phyloP scores from a whole-genome alignment of 192 early-diverging fungal genomes.

The Entophlyctis helioformis region DNA sequence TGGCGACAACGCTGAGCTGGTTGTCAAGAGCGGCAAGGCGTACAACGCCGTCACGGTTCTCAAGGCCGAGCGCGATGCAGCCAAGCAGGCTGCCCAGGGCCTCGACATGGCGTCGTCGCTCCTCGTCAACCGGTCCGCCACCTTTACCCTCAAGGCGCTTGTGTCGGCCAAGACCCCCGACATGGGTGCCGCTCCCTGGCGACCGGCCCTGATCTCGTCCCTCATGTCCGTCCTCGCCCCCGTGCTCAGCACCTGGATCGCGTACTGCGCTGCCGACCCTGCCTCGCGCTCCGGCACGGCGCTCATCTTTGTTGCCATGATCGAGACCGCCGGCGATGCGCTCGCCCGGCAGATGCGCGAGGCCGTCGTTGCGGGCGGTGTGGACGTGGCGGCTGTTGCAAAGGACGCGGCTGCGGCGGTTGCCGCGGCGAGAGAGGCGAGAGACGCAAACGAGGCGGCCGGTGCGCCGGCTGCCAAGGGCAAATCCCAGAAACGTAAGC shows the following conservation, averaged over 20 bases:
- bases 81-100: conserved; percentile 22
- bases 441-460: not conserved
- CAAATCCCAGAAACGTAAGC: too few relatives aligned
- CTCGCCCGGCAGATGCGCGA: conserved; percentile 5
- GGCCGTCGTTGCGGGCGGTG: too few relatives aligned
- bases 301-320: conserved; percentile 23
- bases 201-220: not conserved
- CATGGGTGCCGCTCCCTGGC: not conserved
- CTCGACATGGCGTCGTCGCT: conserved; percentile 22
- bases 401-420: not conserved
- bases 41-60: conserved; percentile 47
- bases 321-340: conserved; percentile 10
- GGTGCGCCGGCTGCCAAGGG: too few relatives aligned
- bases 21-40: conserved; percentile 13
- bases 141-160: conserved; percentile 21
- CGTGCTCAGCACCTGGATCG: conserved; percentile 17
- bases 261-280: conserved; percentile 15
- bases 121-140: conserved; percentile 21
- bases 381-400: too few relatives aligned
- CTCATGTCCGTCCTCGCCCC: conserved; percentile 3
- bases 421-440: not conserved
- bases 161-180: conserved; percentile 2
- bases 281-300: conserved; percentile 17
- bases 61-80: conserved; percentile 23
- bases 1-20: not conserved